Base-by-base conservation (phyloP, 2,329 filamentous ascomycete genomes). In the Aspergillus pseudonomiae region DNA sequence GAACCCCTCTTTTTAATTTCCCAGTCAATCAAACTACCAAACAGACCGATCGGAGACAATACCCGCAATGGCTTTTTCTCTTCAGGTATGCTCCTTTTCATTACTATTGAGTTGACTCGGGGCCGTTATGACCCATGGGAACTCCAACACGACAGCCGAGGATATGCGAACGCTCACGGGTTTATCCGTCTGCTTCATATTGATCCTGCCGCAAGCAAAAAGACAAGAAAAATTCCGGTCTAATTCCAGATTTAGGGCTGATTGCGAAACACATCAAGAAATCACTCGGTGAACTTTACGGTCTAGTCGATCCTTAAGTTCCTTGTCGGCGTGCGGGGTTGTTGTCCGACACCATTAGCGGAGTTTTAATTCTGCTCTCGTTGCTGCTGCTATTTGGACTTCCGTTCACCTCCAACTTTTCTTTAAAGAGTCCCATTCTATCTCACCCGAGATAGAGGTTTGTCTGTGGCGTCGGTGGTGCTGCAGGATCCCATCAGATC, bases 241-340 rank as follows among this genome's bases (percentile, higher is more conserved):
- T 52, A 52, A 52, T 34, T 21, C 12, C 16, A n/a, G 21, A 3
- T 5, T 12, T 52, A 52, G 48, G 48, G 28, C 16, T 52, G 28
- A 34, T 52, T 32, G 16, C 28, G 28, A 52, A n/a, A 16, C 28
- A 6, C 34, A 32, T 19, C 19, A 34, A 52, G 28, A n/a, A 52
- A 32, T 6, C 7, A n/a, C 26, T n/a, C 48, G 28, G 14, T 2
- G 28, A 32, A 34, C 4, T n/a, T 19, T 32, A 28, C 48, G 48
- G 28, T 52, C 28, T 52, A 32, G 48, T 21, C 48, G 28, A 32
- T 52, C 48, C n/a, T 21, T 34, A 32, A 9, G 28, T 30, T 52
- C 21, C 48, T 52, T 52, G 48, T 52, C 48, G 48, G 30, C 48
- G 48, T 52, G 48, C 48, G 48, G 48, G 48, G 48, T 50, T 28